Conservation (phyloP, 495 filamentous ascomycete genomes). For the Podospora bellae-mahoneyi region DNA sequence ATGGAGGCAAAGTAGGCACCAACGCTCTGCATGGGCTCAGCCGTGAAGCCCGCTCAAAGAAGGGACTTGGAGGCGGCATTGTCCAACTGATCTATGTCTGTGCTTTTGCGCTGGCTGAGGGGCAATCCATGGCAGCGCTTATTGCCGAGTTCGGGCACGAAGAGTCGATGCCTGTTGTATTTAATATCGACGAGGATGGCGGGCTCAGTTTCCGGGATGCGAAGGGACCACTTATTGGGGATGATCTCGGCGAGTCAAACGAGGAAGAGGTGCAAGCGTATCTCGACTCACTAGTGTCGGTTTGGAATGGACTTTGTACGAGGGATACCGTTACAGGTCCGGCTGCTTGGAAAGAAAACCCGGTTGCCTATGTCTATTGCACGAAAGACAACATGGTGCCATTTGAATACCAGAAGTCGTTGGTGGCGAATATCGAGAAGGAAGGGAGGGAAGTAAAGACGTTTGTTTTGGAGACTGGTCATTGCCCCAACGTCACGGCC, state of each 20-base stretch:
- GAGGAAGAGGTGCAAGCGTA: background rate
- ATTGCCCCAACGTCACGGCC: background rate
- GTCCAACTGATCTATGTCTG: background rate
- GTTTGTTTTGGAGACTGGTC: background rate
- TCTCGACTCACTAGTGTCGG: background rate
- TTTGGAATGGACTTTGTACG: background rate
- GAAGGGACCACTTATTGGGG: background rate
- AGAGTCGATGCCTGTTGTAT: background rate
- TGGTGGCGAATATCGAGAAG: background rate
- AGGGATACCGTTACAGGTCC: background rate
- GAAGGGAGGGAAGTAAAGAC: background rate
- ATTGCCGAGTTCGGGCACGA: background rate
- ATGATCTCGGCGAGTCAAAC: background rate
- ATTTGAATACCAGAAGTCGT: background rate
- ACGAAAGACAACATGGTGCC: conserved; percentile 2
- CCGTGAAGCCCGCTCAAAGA: background rate
- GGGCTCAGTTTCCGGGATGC: background rate
- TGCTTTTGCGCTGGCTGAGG: background rate
- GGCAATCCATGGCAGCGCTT: background rate
- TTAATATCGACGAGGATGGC: background rate
- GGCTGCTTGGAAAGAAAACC: background rate
- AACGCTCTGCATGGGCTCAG: background rate
- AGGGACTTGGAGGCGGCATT: background rate
- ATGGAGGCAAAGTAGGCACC: background rate
- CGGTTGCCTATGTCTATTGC: background rate